A percentile compares a stretch with the other conserved stretches of the same genome.
These are phyloP conservation scores for Leccinum disarticulatum DNA, from an alignment of 768 basidiomycete genomes.

Conservation along the genomic window DNA sequence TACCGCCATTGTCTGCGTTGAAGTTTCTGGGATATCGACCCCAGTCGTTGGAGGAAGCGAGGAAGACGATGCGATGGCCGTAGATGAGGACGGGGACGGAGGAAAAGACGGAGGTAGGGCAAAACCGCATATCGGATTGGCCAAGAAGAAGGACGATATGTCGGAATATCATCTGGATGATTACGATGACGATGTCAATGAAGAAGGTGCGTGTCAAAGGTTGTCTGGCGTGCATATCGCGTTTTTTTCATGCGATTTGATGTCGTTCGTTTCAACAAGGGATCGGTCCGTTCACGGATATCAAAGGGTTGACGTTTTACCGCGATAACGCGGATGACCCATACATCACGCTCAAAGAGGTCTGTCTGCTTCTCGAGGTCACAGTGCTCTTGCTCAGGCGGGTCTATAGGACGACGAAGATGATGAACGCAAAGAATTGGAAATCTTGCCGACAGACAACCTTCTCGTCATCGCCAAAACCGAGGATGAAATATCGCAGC, in stretches of 20 bases:
- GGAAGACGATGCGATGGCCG: conserved; percentile 63
- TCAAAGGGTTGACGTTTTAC: conserved; percentile 93
- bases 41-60: conserved; percentile 36
- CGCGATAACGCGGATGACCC: conserved; percentile 92
- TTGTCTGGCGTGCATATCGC: neutral
- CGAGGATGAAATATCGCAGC: conserved; percentile 92
- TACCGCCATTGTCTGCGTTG: conserved; percentile 23
- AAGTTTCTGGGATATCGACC: conserved; percentile 12
- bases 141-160: conserved; percentile 59
- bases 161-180: conserved; percentile 87
- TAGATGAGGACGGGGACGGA: conserved; percentile 38
- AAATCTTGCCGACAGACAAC: conserved; percentile 88
- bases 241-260: neutral
- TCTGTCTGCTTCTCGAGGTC: conserved; percentile 34
- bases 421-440: conserved; percentile 85
- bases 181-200: conserved; percentile 78
- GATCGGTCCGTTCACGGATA: conserved; percentile 86
- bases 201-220: conserved; percentile 27
- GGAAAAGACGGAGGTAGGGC: neutral
- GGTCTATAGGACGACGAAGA: conserved; percentile 48
- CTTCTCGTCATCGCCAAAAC: conserved; percentile 92
- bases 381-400: neutral
- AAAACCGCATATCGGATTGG: conserved; percentile 26
- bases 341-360: conserved; percentile 94
- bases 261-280: conserved; percentile 35